phyloP scores from a whole-genome alignment of 495 filamentous ascomycete genomes.

The Delitschia confertaspora region DNA sequence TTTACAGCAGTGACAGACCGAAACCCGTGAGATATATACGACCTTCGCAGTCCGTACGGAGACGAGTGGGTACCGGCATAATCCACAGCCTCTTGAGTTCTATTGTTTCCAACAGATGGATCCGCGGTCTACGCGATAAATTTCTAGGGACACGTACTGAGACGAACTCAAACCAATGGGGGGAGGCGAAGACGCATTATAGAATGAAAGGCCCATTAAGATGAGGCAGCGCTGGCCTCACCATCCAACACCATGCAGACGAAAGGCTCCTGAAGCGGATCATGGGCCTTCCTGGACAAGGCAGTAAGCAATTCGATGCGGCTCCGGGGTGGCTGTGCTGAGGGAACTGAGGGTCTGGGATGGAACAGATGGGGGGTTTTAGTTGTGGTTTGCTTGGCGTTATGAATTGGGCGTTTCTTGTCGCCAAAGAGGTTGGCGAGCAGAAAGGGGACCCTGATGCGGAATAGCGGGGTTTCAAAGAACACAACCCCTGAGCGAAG shows the following conservation, averaged over 20 bases:
- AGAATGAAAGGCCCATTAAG: constrained; percentile 19
- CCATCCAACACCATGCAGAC: constrained; percentile 17
- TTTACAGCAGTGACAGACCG: too few relatives aligned
- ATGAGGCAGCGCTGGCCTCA: constrained; percentile 17
- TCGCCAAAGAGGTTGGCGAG: constrained; percentile 22
- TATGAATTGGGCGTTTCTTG: constrained; percentile 12
- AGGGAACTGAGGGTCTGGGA: too few relatives aligned
- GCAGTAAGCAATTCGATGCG: constrained; percentile 17
- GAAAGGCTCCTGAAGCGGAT: constrained; percentile 18
- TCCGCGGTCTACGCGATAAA: too few relatives aligned
- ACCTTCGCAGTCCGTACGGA: too few relatives aligned
- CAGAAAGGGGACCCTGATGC: constrained; percentile 5
- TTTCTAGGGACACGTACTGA: constrained; percentile 18
- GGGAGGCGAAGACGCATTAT: neutral
- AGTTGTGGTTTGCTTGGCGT: constrained; percentile 2
- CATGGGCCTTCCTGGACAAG: constrained; percentile 4
- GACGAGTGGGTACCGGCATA: too few relatives aligned
- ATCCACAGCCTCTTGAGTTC: too few relatives aligned
- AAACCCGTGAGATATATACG: too few relatives aligned
- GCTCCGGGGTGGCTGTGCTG: constrained; percentile 18
- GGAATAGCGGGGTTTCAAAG: constrained; percentile 20
- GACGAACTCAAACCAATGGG: constrained; percentile 19
- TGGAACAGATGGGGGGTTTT: neutral
- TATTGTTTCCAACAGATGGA: too few relatives aligned
- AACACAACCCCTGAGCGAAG: constrained; percentile 23